These are phyloP conservation scores for Zopfia rhizophila DNA, from an alignment of 2,329 filamentous ascomycete genomes.

Conservation along the genomic window DNA sequence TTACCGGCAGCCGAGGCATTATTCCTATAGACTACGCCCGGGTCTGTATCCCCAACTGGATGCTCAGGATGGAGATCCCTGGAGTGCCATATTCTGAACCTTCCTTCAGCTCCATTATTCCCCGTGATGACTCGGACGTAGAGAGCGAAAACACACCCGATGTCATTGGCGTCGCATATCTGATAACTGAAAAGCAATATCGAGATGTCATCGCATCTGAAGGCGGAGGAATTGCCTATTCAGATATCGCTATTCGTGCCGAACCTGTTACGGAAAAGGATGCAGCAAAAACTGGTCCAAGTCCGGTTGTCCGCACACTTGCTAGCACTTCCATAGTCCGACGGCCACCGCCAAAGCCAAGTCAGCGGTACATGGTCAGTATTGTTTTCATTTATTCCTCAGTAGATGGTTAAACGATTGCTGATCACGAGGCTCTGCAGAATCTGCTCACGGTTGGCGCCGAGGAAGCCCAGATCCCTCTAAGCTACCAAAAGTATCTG, in stretches of 20 bases:
- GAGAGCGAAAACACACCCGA: constrained; percentile 4
- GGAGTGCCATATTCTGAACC: constrained; percentile 33
- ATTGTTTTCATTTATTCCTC: too few species aligned
- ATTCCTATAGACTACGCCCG: constrained; percentile 11
- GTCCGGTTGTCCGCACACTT: constrained; percentile 6
- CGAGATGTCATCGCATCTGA: constrained; percentile 26
- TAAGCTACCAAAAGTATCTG: constrained; percentile 13
- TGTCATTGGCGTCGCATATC: constrained; percentile 27
- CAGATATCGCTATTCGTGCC: too few species aligned
- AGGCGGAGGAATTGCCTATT: constrained; percentile 30
- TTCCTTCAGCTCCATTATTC: constrained; percentile 19
- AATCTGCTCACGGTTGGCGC: constrained; percentile 9
- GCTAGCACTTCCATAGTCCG: constrained; percentile 2
- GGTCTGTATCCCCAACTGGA: constrained; percentile 21
- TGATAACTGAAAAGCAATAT: constrained; percentile 25
- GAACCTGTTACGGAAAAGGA: too few species aligned
- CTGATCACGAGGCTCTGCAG: too few species aligned
- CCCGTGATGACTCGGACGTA: constrained; percentile 1
- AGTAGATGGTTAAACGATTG: too few species aligned
- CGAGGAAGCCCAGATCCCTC: constrained; percentile 6
- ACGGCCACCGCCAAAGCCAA: constrained; percentile 9
- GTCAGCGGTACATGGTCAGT: constrained; percentile 19
- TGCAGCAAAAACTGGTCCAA: not conserved
- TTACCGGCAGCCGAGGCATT: constrained; percentile 26
- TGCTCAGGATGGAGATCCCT: constrained; percentile 22